Evolutionary conservation across 768 basidiomycete genomes (phyloP).

Genomic region (Boletus huronensis): DNA sequence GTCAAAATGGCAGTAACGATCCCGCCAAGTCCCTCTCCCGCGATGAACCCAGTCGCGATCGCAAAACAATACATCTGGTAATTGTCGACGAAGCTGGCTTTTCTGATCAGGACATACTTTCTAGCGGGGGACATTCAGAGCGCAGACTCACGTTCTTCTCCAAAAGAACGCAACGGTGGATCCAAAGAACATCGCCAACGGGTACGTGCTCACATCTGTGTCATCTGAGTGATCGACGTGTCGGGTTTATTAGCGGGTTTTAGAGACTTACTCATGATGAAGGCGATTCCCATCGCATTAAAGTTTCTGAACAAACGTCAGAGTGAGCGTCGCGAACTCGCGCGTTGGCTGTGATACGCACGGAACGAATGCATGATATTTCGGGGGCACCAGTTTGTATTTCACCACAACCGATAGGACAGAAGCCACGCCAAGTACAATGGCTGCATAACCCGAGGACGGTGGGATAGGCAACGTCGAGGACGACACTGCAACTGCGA

Average conservation of each 20-base stretch:
- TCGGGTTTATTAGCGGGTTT: background rate
- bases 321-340: background rate
- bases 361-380: slow-evolving; percentile 1
- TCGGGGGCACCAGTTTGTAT: background rate
- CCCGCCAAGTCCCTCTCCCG: slow-evolving; percentile 39
- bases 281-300: background rate
- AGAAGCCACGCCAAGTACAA: background rate
- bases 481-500: background rate
- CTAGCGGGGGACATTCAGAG: background rate
- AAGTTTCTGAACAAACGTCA: background rate
- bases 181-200: background rate
- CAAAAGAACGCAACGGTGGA: background rate
- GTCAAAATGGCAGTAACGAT: slow-evolving; percentile 32
- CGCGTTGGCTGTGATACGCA: background rate
- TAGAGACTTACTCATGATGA: background rate
- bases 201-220: background rate
- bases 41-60: slow-evolving; percentile 38
- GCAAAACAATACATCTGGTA: slow-evolving; percentile 33
- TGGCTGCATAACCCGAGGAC: background rate
- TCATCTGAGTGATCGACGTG: background rate
- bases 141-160: background rate
- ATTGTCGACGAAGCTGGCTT: background rate
- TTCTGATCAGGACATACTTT: background rate
- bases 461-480: background rate
- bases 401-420: background rate